These are phyloP conservation scores for Trichoderma gracile DNA, from an alignment of 2,329 filamentous ascomycete genomes.

Conservation along the genomic window DNA sequence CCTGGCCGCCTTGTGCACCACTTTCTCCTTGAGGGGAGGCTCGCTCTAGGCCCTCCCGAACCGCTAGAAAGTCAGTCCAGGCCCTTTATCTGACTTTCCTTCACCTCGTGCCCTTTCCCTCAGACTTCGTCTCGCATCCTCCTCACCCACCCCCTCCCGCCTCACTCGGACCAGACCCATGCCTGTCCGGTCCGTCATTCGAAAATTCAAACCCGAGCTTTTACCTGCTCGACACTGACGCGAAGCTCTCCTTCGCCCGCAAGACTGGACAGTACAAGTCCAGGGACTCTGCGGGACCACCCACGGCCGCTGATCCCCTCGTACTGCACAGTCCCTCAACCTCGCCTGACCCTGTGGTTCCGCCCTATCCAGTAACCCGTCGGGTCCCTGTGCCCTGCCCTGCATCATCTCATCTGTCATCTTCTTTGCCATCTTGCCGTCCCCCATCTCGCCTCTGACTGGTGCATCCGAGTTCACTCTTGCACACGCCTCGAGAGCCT, in stretches of 20 bases:
- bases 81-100: neutral
- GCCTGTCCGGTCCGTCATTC: neutral
- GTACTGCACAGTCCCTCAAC: conserved; percentile 5
- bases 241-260: neutral
- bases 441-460: neutral
- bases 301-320: conserved; percentile 10
- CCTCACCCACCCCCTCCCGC: neutral
- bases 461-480: neutral
- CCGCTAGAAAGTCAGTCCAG: neutral
- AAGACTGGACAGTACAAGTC: too few relatives aligned
- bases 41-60: neutral
- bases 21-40: neutral
- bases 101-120: neutral
- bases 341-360: conserved; percentile 17
- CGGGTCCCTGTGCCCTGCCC: neutral
- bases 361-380: neutral
- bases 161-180: neutral
- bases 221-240: conserved; percentile 6
- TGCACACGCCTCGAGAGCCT: neutral
- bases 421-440: neutral
- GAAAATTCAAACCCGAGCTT: neutral
- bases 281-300: conserved; percentile 7
- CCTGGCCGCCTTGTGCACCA: neutral
- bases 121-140: neutral
- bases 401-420: conserved; percentile 11